A percentile compares a stretch with the other conserved stretches of the same genome.
Evolutionary conservation across 176 grass and related monocot genomes (phyloP).

Genomic region (Oryza australiensis): DNA sequence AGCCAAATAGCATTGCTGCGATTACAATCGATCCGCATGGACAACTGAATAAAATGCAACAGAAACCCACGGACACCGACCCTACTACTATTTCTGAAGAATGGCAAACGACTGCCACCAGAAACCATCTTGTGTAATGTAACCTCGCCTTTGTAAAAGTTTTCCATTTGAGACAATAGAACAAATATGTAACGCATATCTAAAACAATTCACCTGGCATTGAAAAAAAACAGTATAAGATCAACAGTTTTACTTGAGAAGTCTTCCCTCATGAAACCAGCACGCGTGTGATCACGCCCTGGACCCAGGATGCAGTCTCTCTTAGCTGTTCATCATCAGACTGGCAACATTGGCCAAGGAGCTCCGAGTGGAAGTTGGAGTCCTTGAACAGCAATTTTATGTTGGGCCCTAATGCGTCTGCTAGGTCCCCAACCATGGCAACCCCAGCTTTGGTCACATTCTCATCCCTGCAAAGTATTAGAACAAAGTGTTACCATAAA

Average conservation of each 20-base stretch:
- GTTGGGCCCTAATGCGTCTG: conserved; percentile 55
- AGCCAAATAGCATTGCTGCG: not conserved
- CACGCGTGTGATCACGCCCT: conserved; percentile 66
- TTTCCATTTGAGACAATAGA: conserved; percentile 3
- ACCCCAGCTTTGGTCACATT: conserved; percentile 63
- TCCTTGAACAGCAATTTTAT: conserved; percentile 54
- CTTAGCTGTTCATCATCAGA: conserved; percentile 67
- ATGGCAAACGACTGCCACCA: conserved; percentile 45
- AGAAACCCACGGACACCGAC: conserved; percentile 14
- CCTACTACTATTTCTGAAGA: conserved; percentile 6
- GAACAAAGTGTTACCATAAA: conserved; percentile 6
- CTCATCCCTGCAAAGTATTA: conserved; percentile 49
- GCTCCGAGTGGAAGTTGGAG: conserved; percentile 55
- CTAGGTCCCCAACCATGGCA: conserved; percentile 63
- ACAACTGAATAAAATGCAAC: conserved; percentile 28
- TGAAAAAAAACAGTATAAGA: not conserved
- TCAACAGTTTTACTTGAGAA: not conserved
- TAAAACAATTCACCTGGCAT: not conserved
- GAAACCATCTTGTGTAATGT: not conserved
- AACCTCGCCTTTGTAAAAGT: not conserved
- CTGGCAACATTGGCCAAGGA: conserved; percentile 58
- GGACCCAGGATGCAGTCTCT: conserved; percentile 70
- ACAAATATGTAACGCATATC: not conserved
- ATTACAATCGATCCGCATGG: conserved; percentile 17
- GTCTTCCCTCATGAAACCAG: conserved; percentile 53